Conservation (phyloP, 306 rosid genomes). For the Begonia loranthoides region DNA sequence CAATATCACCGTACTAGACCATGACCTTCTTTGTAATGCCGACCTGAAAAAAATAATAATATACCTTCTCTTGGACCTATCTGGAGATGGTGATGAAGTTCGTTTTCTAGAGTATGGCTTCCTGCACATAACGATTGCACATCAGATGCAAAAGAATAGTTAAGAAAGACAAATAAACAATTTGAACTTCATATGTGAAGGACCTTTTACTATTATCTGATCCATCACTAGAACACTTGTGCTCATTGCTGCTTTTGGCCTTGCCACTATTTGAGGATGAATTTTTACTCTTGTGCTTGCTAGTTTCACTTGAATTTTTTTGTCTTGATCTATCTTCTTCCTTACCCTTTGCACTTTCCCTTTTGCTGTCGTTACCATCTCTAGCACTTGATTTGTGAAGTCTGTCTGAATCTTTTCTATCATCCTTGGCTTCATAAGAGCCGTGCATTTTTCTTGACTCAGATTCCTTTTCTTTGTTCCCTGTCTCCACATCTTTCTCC, state of each 20-base stretch:
- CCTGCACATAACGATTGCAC: constrained; percentile 35
- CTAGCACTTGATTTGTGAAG: constrained; percentile 30
- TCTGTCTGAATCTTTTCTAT: constrained; percentile 46
- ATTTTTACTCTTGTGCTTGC: constrained; percentile 46
- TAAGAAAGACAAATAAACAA: constrained; percentile 8
- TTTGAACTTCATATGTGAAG: constrained; percentile 6
- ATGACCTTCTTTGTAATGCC: constrained; percentile 2
- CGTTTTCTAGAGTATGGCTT: constrained; percentile 61
- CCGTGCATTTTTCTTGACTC: constrained; percentile 59
- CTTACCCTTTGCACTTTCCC: constrained; percentile 48
- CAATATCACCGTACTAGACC: too few species aligned
- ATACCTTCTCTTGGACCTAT: constrained; percentile 86
- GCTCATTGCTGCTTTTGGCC: constrained; percentile 39
- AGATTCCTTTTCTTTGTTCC: constrained; percentile 49
- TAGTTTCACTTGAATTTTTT: constrained; percentile 40
- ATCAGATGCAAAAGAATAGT: constrained; percentile 14
- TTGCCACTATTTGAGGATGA: too few species aligned
- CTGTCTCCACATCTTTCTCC: constrained; percentile 30
- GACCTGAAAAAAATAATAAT: constrained; percentile 3
- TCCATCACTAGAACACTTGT: constrained; percentile 59
- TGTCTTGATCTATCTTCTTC: constrained; percentile 59
- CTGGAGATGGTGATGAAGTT: constrained; percentile 70
- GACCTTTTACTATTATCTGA: constrained; percentile 82
- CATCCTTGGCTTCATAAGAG: constrained; percentile 44
- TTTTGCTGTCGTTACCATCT: constrained; percentile 45